Evolutionary conservation across 768 basidiomycete genomes (phyloP).

Genomic region (Pisolithus albus): DNA sequence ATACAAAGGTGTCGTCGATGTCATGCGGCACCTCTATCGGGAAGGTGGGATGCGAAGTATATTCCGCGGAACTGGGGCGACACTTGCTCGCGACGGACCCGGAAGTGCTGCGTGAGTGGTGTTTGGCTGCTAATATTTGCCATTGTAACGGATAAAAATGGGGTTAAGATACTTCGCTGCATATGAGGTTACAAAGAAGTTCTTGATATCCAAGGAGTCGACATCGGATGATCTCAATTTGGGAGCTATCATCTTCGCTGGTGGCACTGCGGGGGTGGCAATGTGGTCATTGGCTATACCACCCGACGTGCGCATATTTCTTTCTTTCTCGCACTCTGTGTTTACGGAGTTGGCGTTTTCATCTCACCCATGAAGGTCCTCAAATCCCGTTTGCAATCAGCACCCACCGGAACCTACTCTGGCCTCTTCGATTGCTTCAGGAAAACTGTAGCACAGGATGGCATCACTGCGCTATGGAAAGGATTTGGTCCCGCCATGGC

Average conservation of each 20-base stretch:
- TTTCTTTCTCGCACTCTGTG: background rate
- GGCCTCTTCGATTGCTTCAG: constrained; percentile 88
- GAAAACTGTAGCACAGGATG: constrained; percentile 88
- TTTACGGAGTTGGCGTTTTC: background rate
- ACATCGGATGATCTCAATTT: constrained; percentile 80
- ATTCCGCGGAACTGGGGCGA: constrained; percentile 90
- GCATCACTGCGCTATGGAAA: constrained; percentile 86
- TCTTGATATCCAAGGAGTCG: constrained; percentile 72
- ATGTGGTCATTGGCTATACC: constrained; percentile 99
- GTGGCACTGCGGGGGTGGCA: constrained; percentile 90
- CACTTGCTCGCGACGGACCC: constrained; percentile 89
- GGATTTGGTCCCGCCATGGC: constrained; percentile 98
- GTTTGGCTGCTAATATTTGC: background rate
- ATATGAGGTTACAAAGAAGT: constrained; percentile 90
- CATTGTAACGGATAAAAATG: constrained; percentile 5
- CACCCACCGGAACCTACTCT: constrained; percentile 95
- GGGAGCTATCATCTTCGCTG: constrained; percentile 81
- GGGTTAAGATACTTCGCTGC: constrained; percentile 83
- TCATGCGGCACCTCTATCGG: constrained; percentile 81
- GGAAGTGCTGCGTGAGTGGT: constrained; percentile 86
- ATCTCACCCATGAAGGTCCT: constrained; percentile 56
- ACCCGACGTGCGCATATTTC: constrained; percentile 68
- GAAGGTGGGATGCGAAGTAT: constrained; percentile 92
- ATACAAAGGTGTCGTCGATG: constrained; percentile 91
- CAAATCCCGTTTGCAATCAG: constrained; percentile 93